Evolutionary conservation across 1,284 basidiomycete species (phyloP), one percentile per base, ranked within the genome.

Genomic region (Apiotrichum gamsii): DNA sequence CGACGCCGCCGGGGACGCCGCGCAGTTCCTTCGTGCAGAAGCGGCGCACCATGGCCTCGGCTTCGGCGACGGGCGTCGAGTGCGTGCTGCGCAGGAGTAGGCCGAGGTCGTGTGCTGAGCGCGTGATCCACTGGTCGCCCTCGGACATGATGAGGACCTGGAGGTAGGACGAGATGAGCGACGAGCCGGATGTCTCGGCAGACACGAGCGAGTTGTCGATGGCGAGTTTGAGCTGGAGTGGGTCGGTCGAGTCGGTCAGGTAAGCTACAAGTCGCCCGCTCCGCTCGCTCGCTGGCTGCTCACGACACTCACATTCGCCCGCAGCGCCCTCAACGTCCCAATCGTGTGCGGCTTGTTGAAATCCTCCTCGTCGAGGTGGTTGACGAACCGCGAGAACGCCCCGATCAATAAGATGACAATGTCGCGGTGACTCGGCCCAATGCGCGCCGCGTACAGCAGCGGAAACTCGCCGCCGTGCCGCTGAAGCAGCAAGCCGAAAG

Each of bases 111-210:
- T 68, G 60, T 4, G 64, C 54, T 4, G 64, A 50, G 46, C 65
- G 67, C 43, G 65, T 56, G 8, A 72, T 47, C 57, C 64, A 73
- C 5, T 56, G 21, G 51, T 72, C 70, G 38, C 72, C 70, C 56
- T 73, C 72, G 5, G 69, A 72, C 72, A 73, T 73, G 59, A 73
- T 71, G 15, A 73, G 61, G 18, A 73, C 69, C 57, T 73, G 72
- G 25, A 73, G 62, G 51, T 73, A 73, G 2, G 65, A 68, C 1
- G 67, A 64, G 18, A 73, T 63, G n/a, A 73, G 61, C 38, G 44
- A 59, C 39, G 30, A 56, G 8, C 11, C 8, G 25, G 25, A 28
- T 14, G 42, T 31, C 13, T 31, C 57, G 1, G 61, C 49, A 3
- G 70, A 67, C 3, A 69, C 57, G 15, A 72, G 61, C 25, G 72